These are phyloP conservation scores for Plectosphaerella plurivora DNA, from an alignment of 2,329 filamentous ascomycete genomes.

Conservation along the genomic window DNA sequence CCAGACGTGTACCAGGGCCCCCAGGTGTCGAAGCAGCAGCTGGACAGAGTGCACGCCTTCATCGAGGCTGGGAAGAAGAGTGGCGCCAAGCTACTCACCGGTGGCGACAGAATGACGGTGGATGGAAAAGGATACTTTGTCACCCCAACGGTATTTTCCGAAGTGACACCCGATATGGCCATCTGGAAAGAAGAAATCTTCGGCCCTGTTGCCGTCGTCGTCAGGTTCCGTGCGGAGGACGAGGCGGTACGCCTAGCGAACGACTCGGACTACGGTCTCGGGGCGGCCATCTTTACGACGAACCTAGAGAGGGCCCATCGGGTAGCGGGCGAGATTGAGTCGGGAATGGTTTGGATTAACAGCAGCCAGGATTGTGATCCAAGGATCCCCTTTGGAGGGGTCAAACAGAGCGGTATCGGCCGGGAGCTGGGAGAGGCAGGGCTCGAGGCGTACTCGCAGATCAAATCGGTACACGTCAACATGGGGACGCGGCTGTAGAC, in stretches of 20 bases:
- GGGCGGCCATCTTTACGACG: conserved; percentile 51
- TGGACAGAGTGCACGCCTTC: conserved; percentile 60
- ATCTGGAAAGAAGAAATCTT: conserved; percentile 25
- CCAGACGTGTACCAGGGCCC: conserved; percentile 64
- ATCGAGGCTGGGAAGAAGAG: conserved; percentile 60
- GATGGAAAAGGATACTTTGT: conserved; percentile 27
- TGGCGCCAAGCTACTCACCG: conserved; percentile 47
- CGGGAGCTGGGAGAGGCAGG: conserved; percentile 24
- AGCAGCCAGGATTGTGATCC: conserved; percentile 25
- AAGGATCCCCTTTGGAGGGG: conserved; percentile 23
- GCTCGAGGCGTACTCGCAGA: conserved; percentile 18
- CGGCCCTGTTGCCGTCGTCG: conserved; percentile 20
- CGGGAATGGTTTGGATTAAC: conserved; percentile 42
- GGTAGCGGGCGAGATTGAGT: conserved; percentile 45
- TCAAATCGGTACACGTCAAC: conserved; percentile 24
- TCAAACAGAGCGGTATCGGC: conserved; percentile 25
- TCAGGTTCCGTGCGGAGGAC: conserved; percentile 23
- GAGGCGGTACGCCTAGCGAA: conserved; percentile 27
- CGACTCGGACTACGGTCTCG: conserved; percentile 50
- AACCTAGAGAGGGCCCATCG: conserved; percentile 38
- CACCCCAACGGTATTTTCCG: conserved; percentile 21
- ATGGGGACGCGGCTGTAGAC: neutral
- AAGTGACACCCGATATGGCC: conserved; percentile 20
- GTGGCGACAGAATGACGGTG: conserved; percentile 16
- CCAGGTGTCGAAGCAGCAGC: conserved; percentile 60